Conservation (phyloP, 2,329 filamentous ascomycete species). For the Myriosclerotinia duriaeana region DNA sequence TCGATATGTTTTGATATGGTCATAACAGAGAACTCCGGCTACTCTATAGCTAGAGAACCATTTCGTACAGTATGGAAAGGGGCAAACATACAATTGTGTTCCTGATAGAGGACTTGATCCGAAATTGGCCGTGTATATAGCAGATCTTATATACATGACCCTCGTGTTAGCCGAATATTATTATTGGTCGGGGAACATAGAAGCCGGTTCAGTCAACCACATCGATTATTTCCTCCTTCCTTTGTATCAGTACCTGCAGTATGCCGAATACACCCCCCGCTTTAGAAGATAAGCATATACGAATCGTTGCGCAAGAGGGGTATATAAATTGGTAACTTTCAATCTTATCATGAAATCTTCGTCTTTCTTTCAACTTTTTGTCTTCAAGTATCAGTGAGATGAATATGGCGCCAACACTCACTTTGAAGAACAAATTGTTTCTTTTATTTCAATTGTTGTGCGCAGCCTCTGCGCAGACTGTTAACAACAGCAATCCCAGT, state of each 20-base stretch:
- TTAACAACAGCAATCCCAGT: neutral
- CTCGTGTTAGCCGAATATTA: neutral
- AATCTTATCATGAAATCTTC: neutral
- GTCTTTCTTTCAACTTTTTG: neutral
- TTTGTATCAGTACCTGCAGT: constrained; percentile 5
- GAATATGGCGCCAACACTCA: neutral
- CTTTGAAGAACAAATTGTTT: neutral
- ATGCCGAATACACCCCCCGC: neutral
- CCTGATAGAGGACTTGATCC: neutral
- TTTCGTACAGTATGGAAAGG: neutral
- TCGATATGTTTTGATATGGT: neutral
- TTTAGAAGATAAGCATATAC: neutral
- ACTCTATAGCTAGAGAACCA: neutral
- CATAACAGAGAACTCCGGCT: neutral
- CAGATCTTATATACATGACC: neutral
- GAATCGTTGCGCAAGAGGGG: neutral
- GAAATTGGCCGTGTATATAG: neutral
- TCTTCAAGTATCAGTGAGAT: neutral
- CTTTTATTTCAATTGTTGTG: neutral
- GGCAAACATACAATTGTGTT: neutral
- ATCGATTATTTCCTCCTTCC: neutral
- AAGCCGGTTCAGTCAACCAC: no score
- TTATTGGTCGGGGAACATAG: neutral
- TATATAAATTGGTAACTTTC: neutral
- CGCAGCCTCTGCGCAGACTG: neutral